Base-by-base conservation (phyloP, 768 basidiomycete genomes). In the Gelatoporia subvermispora region DNA sequence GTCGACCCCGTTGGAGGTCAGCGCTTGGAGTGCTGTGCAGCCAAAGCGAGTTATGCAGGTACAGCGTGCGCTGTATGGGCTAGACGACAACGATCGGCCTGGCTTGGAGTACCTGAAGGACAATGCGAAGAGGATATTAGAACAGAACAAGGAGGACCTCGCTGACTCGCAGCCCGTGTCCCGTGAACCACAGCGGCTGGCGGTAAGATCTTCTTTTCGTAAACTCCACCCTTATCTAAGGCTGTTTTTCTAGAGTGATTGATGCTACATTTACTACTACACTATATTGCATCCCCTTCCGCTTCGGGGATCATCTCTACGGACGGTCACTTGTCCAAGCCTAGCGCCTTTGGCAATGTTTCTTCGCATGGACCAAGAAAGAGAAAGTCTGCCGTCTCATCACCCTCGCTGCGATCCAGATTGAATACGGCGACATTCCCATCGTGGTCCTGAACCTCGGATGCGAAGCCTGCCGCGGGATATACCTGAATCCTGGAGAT, bases 11-110 rank as follows among this genome's bases (percentile, higher is more conserved):
- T 16, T 8, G 35, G 41, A n/a, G n/a, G n/a, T n/a, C 37, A 18
- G 11, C 13, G n/a, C 21, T 34, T 56, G 72, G 57, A 61, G 59
- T 24, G 41, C 49, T 3, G 43, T 47, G 39, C 20, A 45, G 21
- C 42, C 49, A 24, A 51, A 49, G 41, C 68, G 79, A 49, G 76
- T 78, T 54, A 44, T 47, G 36, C 70, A 64, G 63, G 74, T 82
- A 45, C 60, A 74, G 45, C 71, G 73, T 52, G 76, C 80, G 41
- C 57, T 84, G 51, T 80, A 76, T 59, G 82, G 82, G 11, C 69
- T 76, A 24, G 68, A 74, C 41, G 56, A 51, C 3, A 52, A 53
- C 22, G 46, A 54, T 15, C 44, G 45, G 49, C 79, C 79, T 4
- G 76, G 76, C 1, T 61, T 74, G 53, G 79, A 80, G 40, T 62